Conservation (phyloP, 768 basidiomycete species). For the Mycena indigotica region DNA sequence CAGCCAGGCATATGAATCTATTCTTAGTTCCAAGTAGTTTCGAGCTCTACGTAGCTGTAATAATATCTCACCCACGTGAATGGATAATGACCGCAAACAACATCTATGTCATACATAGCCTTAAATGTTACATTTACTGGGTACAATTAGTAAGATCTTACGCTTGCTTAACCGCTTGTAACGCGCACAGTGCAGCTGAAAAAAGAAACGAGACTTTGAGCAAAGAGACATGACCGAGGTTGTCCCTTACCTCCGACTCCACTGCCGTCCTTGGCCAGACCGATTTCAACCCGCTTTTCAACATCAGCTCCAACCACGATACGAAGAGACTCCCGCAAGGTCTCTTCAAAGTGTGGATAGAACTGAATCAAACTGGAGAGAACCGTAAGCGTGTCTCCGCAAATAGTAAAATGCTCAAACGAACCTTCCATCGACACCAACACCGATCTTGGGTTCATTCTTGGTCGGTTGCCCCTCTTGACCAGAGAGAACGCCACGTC, state of each 20-base stretch:
- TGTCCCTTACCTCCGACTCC: constrained; percentile 86
- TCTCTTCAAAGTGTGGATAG: constrained; percentile 83
- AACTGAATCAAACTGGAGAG: constrained; percentile 77
- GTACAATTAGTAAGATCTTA: constrained; percentile 13
- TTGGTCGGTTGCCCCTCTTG: constrained; percentile 34
- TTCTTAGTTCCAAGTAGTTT: background rate
- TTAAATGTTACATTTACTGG: constrained; percentile 14
- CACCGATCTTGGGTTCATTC: constrained; percentile 57
- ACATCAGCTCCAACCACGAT: constrained; percentile 77
- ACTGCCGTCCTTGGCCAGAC: constrained; percentile 95
- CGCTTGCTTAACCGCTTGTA: constrained; percentile 71
- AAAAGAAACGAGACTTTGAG: constrained; percentile 8
- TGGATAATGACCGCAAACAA: constrained; percentile 5
- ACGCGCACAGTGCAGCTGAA: constrained; percentile 83
- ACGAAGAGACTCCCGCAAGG: constrained; percentile 74
- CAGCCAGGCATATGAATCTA: constrained; percentile 37
- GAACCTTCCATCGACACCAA: constrained; percentile 94
- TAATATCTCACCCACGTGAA: background rate
- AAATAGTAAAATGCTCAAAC: constrained; percentile 14
- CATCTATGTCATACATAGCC: background rate
- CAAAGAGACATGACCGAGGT: constrained; percentile 6
- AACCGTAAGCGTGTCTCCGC: constrained; percentile 1
- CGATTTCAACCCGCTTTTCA: constrained; percentile 81
- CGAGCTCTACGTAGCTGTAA: background rate
- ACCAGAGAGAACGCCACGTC: constrained; percentile 57